Evolutionary conservation across 2,329 filamentous ascomycete species (phyloP).

Genomic region (Venturia nashicola): DNA sequence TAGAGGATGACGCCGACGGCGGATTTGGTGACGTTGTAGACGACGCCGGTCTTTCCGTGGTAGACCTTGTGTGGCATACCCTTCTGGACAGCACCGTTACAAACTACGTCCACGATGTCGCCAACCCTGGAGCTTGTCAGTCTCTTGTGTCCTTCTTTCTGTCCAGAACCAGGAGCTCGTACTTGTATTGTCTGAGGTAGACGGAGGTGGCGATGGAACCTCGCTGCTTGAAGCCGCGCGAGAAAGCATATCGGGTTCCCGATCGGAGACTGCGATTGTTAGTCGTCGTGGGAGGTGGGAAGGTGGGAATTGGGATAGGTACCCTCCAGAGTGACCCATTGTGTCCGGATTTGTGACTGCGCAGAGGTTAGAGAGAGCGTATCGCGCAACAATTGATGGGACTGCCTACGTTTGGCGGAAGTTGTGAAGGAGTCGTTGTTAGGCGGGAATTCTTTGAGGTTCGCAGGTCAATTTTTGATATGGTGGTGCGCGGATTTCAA

Average conservation of each 20-base stretch:
- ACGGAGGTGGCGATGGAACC: conserved; percentile 88
- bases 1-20: conserved; percentile 98
- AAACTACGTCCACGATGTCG: conserved; percentile 98
- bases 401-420: not conserved
- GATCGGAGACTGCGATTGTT: conserved; percentile 21
- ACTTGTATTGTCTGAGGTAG: conserved; percentile 91
- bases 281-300: conserved; percentile 2
- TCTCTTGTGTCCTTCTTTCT: conserved; percentile 24
- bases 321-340: conserved; percentile 42
- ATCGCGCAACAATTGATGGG: not conserved
- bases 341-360: conserved; percentile 14
- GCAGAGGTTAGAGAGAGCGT: not conserved
- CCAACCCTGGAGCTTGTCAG: conserved; percentile 57
- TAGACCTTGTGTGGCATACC: conserved; percentile 54
- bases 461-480: not conserved
- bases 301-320: not conserved
- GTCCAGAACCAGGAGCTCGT: conserved; percentile 23
- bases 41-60: conserved; percentile 78
- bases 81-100: conserved; percentile 97
- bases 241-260: conserved; percentile 58
- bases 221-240: conserved; percentile 86
- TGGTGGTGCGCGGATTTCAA: not conserved
- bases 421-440: not conserved
- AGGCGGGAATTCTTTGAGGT: too few relatives aligned
- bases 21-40: conserved; percentile 85